Base-by-base conservation (phyloP, 805 yeast genomes). In the Brettanomyces custersianus region DNA sequence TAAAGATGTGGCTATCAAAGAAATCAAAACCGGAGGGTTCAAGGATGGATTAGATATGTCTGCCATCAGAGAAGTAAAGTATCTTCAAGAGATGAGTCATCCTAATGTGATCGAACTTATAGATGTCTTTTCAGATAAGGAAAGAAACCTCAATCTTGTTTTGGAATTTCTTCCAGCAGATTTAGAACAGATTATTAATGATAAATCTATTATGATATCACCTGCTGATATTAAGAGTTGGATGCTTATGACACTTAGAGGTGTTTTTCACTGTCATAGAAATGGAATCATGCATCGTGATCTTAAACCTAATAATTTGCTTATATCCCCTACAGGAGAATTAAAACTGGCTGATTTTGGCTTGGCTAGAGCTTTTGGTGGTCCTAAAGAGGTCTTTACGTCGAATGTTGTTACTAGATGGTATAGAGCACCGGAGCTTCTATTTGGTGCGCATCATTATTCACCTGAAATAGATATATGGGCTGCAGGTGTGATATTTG, bases 31-130 rank as follows among this genome's bases (percentile, higher is more conserved):
- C 0, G 94, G 94, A 2, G 79, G 82, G 40, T 88, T 88, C 64
- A 86, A 87, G 55, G 97, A 92, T 61, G 99, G 99, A 0, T 62
- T 92, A 35, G 98, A 92, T 60, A 90, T 92, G 96, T 82, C 95
- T 19, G 98, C 98, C 26, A 73, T 87, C n/a, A 58, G 96, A 45
- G 96, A 88, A 55, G 86, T 87, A 43, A 88, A 87, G 50, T 86
- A 82, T 49, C 61, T 87, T 16, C 94, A 84, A 50, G 96, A 88
- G 48, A 56, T 88, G 37, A 70, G 71, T 33, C 88, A 84, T 54
- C 67, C 62, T 16, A 88, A 88, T 52, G 82, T 92, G 16, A 90
- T 92, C 42, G 95, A 85, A 52, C 66, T 92, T 35, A 67, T 86
- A 3, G 96, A 92, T 54, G 96, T 92, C 6, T 90, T 80, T 57